phyloP scores from a whole-genome alignment of 75 land plant genomes.

The Adiantum capillusveneris region DNA sequence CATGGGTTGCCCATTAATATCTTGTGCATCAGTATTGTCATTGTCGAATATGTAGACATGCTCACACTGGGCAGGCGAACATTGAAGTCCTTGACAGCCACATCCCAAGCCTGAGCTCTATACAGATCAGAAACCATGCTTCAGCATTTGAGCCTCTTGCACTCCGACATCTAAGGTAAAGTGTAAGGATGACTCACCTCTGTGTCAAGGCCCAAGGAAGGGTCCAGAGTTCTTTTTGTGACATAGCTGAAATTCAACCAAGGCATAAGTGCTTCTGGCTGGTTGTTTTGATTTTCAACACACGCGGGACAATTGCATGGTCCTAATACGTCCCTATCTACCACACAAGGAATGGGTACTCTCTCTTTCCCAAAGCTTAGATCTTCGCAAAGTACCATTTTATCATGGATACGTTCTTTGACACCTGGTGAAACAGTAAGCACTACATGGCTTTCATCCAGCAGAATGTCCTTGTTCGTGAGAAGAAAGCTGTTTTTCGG shows the following conservation, averaged over 20 bases:
- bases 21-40: slow-evolving; percentile 80
- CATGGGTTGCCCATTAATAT: slow-evolving; percentile 75
- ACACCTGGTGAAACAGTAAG: slow-evolving; percentile 19
- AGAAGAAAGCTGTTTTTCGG: no score
- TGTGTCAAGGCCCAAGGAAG: slow-evolving; percentile 55
- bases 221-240: slow-evolving; percentile 62
- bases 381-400: slow-evolving; percentile 59
- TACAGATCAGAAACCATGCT: not conserved
- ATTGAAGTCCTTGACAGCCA: slow-evolving; percentile 42
- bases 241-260: slow-evolving; percentile 76
- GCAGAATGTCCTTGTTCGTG: slow-evolving; percentile 1
- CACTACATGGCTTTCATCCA: slow-evolving; percentile 55
- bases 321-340: slow-evolving; percentile 50
- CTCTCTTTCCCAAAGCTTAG: slow-evolving; percentile 81
- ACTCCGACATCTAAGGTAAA: not conserved
- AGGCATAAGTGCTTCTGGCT: slow-evolving; percentile 29
- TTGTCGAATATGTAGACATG: slow-evolving; percentile 86
- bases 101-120: slow-evolving; percentile 87
- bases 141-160: no score
- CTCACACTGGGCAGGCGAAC: slow-evolving; percentile 66
- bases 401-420: slow-evolving; percentile 8
- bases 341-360: slow-evolving; percentile 69
- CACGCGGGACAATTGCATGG: slow-evolving; percentile 26
- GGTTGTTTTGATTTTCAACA: slow-evolving; percentile 18
- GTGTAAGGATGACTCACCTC: slow-evolving; percentile 34